phyloP scores from a whole-genome alignment of 257 asterid species.

The Lycium ferocissimum region DNA sequence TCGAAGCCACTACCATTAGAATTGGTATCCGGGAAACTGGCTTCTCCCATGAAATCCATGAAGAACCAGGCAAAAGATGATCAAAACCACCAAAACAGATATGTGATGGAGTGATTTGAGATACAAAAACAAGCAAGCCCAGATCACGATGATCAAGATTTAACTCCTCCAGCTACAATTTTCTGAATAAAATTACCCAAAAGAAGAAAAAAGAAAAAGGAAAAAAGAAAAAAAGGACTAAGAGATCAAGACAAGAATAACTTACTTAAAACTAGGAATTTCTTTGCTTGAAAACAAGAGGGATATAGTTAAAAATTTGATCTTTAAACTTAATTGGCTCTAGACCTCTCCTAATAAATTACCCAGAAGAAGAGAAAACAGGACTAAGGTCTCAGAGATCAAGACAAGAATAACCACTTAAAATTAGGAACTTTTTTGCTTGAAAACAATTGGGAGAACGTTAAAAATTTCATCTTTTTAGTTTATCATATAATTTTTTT shows the following conservation, averaged over 20 bases:
- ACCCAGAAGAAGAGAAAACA: background rate
- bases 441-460: background rate
- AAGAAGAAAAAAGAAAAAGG: background rate
- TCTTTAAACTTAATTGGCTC: background rate
- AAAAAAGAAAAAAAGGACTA: background rate
- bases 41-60: constrained; percentile 40
- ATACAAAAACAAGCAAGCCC: constrained; percentile 10
- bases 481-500: no score
- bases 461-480: background rate
- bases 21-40: constrained; percentile 3
- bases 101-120: background rate
- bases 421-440: no score
- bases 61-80: background rate
- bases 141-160: background rate
- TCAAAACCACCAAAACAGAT: constrained; percentile 20
- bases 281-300: background rate
- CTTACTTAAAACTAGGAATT: background rate
- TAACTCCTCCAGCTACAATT: background rate
- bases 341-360: no score
- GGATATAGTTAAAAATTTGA: background rate
- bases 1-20: constrained; percentile 25
- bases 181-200: background rate
- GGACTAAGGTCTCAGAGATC: background rate
- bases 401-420: background rate
- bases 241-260: background rate